These are phyloP conservation scores for Metschnikowia lachancei DNA, from an alignment of 805 yeast species.

Conservation along the genomic window DNA sequence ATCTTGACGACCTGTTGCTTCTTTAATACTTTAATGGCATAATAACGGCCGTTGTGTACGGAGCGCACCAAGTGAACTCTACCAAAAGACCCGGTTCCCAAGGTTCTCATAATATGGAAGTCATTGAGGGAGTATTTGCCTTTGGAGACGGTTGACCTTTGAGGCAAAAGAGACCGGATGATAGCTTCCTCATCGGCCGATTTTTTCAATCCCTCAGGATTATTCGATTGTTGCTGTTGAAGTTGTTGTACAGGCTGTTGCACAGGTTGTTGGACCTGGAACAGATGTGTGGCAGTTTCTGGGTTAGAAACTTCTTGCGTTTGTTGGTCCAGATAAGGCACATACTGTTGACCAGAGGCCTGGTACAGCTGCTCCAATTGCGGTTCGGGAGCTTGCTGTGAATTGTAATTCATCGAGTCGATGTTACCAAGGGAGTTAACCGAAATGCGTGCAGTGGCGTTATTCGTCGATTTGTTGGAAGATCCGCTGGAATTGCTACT, in stretches of 20 bases:
- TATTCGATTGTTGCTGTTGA: constrained; percentile 1
- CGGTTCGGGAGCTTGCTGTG: constrained; percentile 3
- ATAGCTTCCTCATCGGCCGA: constrained; percentile 17
- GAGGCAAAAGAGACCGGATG: constrained; percentile 21
- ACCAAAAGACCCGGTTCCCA: constrained; percentile 63
- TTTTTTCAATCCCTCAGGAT: constrained; percentile 3
- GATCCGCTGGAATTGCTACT: constrained; percentile 8
- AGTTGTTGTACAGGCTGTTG: constrained; percentile 5
- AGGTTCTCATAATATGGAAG: constrained; percentile 54
- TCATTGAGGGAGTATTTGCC: constrained; percentile 57
- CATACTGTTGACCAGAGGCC: constrained; percentile 4
- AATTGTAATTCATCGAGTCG: constrained; percentile 17
- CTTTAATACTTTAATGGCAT: constrained; percentile 58
- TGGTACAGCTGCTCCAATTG: constrained; percentile 1
- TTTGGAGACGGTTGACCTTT: constrained; percentile 35
- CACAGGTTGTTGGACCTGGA: constrained; percentile 4
- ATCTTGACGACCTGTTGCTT: constrained; percentile 57
- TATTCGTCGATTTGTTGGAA: constrained; percentile 2
- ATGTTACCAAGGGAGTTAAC: constrained; percentile 15
- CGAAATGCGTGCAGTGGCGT: constrained; percentile 9
- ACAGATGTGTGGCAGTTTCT: constrained; percentile 1
- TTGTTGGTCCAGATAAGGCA: constrained; percentile 1
- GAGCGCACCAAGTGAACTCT: constrained; percentile 58
- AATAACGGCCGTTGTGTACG: constrained; percentile 56
- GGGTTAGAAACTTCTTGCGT: background rate